Percentiles rank a stretch among this genome's conserved stretches.
Evolutionary conservation across 2,329 filamentous ascomycete genomes (phyloP).

Genomic region (Sporothrix brasiliensis): DNA sequence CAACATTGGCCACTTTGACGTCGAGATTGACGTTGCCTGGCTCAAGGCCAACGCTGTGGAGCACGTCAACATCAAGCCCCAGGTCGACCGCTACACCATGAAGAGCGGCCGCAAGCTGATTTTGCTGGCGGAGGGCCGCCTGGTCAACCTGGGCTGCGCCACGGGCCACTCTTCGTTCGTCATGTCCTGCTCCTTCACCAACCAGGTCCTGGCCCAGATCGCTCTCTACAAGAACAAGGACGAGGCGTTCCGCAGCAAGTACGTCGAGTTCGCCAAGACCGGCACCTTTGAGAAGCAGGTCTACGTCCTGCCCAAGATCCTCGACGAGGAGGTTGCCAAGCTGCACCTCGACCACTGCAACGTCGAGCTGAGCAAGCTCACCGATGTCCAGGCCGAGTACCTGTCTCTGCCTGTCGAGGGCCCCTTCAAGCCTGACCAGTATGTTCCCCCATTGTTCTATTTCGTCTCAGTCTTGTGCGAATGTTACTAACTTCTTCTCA

Average conservation of each 20-base stretch:
- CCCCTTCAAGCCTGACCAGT: constrained; percentile 95
- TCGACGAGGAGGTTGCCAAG: constrained; percentile 96
- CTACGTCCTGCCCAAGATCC: constrained; percentile 97
- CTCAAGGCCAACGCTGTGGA: constrained; percentile 94
- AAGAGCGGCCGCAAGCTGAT: constrained; percentile 94
- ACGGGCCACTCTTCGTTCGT: constrained; percentile 99
- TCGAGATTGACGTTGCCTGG: constrained; percentile 99
- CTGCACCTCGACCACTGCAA: constrained; percentile 94
- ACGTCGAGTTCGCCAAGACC: constrained; percentile 91
- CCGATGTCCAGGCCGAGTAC: constrained; percentile 88
- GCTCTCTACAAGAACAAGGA: constrained; percentile 94
- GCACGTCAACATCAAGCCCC: constrained; percentile 98
- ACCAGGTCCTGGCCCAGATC: constrained; percentile 99
- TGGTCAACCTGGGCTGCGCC: constrained; percentile 98
- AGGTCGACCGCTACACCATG: constrained; percentile 98
- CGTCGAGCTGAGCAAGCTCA: constrained; percentile 88
- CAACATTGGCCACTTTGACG: constrained; percentile 99
- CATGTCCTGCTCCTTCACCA: constrained; percentile 99
- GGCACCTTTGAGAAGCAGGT: constrained; percentile 90
- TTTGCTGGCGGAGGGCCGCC: constrained; percentile 95
- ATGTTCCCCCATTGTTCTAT: constrained; percentile 46
- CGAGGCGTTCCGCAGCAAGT: constrained; percentile 85
- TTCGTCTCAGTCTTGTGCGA: constrained; percentile 37
- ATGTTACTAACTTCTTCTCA: constrained; percentile 51
- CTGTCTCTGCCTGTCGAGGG: constrained; percentile 82